Percentiles rank a stretch among this genome's conserved stretches.
phyloP scores from a whole-genome alignment of 2,329 filamentous ascomycete species.

The Drechslerella dactyloides region DNA sequence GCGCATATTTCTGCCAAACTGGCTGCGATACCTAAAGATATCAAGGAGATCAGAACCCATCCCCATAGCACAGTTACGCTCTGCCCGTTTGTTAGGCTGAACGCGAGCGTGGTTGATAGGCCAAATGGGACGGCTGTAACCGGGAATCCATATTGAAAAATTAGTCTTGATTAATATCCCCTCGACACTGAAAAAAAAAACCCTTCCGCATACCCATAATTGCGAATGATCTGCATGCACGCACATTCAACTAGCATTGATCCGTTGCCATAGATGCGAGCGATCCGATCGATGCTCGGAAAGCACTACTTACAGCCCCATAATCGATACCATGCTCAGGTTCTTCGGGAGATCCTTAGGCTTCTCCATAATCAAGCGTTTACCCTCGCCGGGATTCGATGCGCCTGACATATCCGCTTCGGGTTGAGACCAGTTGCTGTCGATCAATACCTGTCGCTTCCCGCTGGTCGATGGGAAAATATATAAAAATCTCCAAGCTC shows the following conservation, averaged over 20 bases:
- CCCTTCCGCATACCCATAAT: slow-evolving; percentile 71
- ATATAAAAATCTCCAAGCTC: too few species aligned
- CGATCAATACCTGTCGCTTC: too few species aligned
- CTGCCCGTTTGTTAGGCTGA: slow-evolving; percentile 72
- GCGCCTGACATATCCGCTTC: slow-evolving; percentile 44
- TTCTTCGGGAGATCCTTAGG: slow-evolving; percentile 69
- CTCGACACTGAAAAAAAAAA: too few species aligned
- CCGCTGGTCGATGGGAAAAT: too few species aligned
- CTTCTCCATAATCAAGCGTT: slow-evolving; percentile 19
- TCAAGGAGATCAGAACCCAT: slow-evolving; percentile 70
- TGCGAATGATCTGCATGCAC: slow-evolving; percentile 65
- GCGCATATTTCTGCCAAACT: slow-evolving; percentile 73
- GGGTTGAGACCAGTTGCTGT: too few species aligned
- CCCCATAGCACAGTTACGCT: slow-evolving; percentile 74
- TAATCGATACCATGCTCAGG: slow-evolving; percentile 72
- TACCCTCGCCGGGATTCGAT: slow-evolving; percentile 39
- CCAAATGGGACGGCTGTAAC: slow-evolving; percentile 67
- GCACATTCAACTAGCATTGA: not conserved
- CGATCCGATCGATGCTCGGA: too few species aligned
- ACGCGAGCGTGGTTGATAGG: slow-evolving; percentile 71
- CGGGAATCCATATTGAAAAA: not conserved
- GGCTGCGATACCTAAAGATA: slow-evolving; percentile 69
- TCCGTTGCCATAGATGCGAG: too few species aligned
- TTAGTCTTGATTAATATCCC: too few species aligned
- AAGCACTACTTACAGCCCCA: slow-evolving; percentile 67